Evolutionary conservation across 306 rosid genomes (phyloP).

Genomic region (Castanea crenata): DNA sequence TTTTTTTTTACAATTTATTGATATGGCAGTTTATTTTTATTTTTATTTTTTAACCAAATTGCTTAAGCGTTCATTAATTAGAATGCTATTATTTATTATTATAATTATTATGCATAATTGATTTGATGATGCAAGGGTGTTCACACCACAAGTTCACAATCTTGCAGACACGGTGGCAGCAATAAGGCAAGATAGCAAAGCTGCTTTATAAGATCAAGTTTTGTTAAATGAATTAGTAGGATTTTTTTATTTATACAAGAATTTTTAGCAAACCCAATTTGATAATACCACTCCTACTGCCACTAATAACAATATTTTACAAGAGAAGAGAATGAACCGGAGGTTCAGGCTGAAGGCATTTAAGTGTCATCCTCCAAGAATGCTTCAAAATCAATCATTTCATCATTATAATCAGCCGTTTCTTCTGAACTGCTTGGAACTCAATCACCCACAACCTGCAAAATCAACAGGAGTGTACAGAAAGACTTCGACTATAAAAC

Average conservation of each 20-base stretch:
- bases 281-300: not conserved
- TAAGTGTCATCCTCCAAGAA: constrained; percentile 48
- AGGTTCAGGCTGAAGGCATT: constrained; percentile 41
- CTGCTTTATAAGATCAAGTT: not conserved
- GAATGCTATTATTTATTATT: too few relatives aligned
- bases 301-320: not conserved
- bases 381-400: constrained; percentile 47
- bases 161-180: too few relatives aligned
- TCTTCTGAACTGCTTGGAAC: constrained; percentile 31
- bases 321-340: not conserved
- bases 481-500: not conserved
- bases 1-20: too few relatives aligned
- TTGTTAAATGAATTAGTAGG: not conserved
- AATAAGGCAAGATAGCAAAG: too few relatives aligned
- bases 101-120: too few relatives aligned
- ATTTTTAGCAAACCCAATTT: not conserved
- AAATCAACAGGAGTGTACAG: not conserved
- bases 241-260: not conserved
- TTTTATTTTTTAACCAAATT: too few relatives aligned
- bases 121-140: too few relatives aligned
- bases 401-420: constrained; percentile 34
- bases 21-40: too few relatives aligned
- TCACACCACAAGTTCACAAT: too few relatives aligned
- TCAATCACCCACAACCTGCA: constrained; percentile 47
- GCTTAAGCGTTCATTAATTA: too few relatives aligned